phyloP scores from a whole-genome alignment of 2,329 filamentous ascomycete genomes.

The Aschersonia sp. region DNA sequence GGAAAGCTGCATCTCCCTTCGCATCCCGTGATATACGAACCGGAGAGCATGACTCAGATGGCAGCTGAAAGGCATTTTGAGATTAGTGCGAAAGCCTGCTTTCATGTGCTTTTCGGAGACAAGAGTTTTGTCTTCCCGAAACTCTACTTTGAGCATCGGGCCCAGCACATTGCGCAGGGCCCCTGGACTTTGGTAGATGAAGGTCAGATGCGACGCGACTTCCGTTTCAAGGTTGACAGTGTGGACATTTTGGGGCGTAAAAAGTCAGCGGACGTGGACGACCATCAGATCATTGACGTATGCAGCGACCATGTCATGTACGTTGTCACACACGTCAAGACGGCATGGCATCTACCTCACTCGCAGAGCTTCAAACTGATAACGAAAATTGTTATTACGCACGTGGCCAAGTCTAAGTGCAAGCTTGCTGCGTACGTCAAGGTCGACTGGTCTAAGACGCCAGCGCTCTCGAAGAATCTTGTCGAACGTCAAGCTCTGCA shows the following conservation, averaged over 20 bases:
- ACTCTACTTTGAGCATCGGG: constrained; percentile 70
- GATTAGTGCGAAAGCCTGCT: constrained; percentile 84
- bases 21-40: constrained; percentile 70
- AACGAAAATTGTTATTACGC: constrained; percentile 86
- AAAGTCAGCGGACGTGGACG: constrained; percentile 49
- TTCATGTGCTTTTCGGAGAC: constrained; percentile 93
- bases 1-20: constrained; percentile 71
- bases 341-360: constrained; percentile 74
- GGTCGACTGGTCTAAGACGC: constrained; percentile 69
- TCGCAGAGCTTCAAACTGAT: constrained; percentile 65
- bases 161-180: constrained; percentile 67
- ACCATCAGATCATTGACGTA: constrained; percentile 77
- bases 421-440: constrained; percentile 80
- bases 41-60: constrained; percentile 62
- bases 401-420: constrained; percentile 80
- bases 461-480: constrained; percentile 42
- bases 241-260: constrained; percentile 49
- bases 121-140: constrained; percentile 90
- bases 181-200: constrained; percentile 66
- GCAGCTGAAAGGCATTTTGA: constrained; percentile 74
- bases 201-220: constrained; percentile 59
- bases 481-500: constrained; percentile 60
- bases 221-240: constrained; percentile 63
- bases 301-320: constrained; percentile 62
- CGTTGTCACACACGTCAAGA: constrained; percentile 46